Conservation (phyloP, 116 monocot genomes). For the Iris pallida region DNA sequence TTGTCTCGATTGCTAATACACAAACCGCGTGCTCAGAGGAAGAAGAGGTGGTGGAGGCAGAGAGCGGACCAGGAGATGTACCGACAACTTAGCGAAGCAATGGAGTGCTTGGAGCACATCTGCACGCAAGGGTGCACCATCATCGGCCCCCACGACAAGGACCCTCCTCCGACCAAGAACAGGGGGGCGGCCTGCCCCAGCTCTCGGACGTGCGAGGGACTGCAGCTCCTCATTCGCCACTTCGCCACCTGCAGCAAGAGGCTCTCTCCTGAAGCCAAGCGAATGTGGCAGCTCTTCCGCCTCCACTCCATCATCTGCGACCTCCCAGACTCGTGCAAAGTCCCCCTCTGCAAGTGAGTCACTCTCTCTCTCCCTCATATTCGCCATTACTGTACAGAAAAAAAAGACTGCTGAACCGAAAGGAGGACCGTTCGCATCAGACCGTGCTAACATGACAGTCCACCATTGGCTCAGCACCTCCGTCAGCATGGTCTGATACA, state of each 20-base stretch:
- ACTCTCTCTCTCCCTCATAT: neutral
- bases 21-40: slow-evolving; percentile 15
- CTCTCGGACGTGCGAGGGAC: slow-evolving; percentile 39
- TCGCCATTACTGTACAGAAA: too few relatives aligned
- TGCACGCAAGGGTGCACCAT: slow-evolving; percentile 48
- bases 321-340: slow-evolving; percentile 38
- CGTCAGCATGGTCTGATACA: too few relatives aligned
- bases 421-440: too few relatives aligned
- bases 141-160: slow-evolving; percentile 33
- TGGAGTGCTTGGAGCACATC: slow-evolving; percentile 70
- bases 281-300: slow-evolving; percentile 69
- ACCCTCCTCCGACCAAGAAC: slow-evolving; percentile 8
- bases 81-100: slow-evolving; percentile 50
- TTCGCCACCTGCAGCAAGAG: slow-evolving; percentile 54
- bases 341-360: slow-evolving; percentile 75
- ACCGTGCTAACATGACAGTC: too few relatives aligned
- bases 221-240: slow-evolving; percentile 67
- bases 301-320: slow-evolving; percentile 72
- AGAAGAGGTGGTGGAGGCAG: slow-evolving; percentile 42
- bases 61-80: slow-evolving; percentile 49
- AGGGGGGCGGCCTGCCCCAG: slow-evolving; percentile 15
- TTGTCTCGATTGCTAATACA: too few relatives aligned
- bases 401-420: too few relatives aligned
- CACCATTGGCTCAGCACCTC: too few relatives aligned
- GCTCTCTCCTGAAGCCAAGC: slow-evolving; percentile 41